Evolutionary conservation across 2,329 filamentous ascomycete genomes (phyloP), one percentile per base, ranked within the genome.

Genomic region (Pestalotiopsis sp.): DNA sequence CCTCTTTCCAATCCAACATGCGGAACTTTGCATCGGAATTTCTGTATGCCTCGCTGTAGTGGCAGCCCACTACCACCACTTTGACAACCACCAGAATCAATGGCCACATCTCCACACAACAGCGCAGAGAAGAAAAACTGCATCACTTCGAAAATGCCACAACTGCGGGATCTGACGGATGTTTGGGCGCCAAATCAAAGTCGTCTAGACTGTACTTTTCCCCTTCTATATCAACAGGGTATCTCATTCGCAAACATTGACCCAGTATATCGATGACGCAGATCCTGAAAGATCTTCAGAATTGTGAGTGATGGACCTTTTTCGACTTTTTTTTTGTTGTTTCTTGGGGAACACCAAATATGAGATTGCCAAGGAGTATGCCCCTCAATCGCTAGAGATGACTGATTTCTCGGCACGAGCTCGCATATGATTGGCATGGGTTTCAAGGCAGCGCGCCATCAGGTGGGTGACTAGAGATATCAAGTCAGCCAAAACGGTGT

Each of bases 371-470:
- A 27, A 9, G 20, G 25, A 11, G 57, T n/a, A 39, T 23, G 20
- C 27, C 6, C n/a, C 31, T 76, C 72, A 83, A 71, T 84, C 81
- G 71, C 77, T 78, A 17, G 81, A 77, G 61, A 83, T 61, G 23
- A 87, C 76, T 0, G 87, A 89, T 72, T 83, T 87, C 72, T 88
- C 85, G 3, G 86, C 86, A 61, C 87, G 81, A 2, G 78, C 80
- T 61, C 84, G 83, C 81, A 86, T 85, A 69, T 85, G 82, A 68
- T 81, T 83, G 1, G 87, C 85, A 66, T 89, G 87, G 23, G 82
- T 83, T 71, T 89, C 86, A 20, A 89, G 81, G 71, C 86, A 89
- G 65, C 82, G 82, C 1, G 85, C 84, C 81, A 88, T 89, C 36
- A 89, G 77, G 65, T 84, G 85, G 41, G 86, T 86, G 14, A 88